Evolutionary conservation across 1,139 yeast genomes (phyloP).

Genomic region (Zygosaccharomyces sapae): DNA sequence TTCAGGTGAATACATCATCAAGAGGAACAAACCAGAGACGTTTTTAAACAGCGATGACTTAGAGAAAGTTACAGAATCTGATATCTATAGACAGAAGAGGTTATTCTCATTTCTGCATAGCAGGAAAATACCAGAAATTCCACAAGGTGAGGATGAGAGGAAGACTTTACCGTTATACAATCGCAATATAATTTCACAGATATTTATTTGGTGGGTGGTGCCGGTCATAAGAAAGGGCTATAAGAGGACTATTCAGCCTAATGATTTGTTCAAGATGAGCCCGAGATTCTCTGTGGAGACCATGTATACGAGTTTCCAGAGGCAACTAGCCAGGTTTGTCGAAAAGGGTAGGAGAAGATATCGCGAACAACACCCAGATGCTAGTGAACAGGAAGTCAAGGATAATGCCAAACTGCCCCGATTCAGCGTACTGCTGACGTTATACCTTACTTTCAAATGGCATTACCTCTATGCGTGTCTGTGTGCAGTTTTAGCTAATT

Average conservation of each 20-base stretch:
- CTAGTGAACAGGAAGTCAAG: constrained; percentile 33
- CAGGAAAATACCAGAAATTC: constrained; percentile 50
- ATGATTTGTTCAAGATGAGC: constrained; percentile 56
- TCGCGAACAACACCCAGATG: constrained; percentile 31
- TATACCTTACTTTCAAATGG: constrained; percentile 54
- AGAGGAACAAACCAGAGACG: constrained; percentile 31
- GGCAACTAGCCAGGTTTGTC: constrained; percentile 40
- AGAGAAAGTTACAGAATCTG: constrained; percentile 34
- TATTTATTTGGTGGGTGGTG: constrained; percentile 55
- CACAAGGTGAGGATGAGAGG: constrained; percentile 47
- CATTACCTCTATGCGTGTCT: constrained; percentile 46
- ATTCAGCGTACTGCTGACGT: constrained; percentile 42
- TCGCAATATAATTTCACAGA: constrained; percentile 37
- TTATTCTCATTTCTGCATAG: constrained; percentile 40
- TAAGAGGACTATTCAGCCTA: constrained; percentile 57
- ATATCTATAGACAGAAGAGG: constrained; percentile 39
- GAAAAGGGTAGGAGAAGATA: constrained; percentile 35
- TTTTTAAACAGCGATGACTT: constrained; percentile 32
- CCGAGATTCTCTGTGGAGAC: constrained; percentile 50
- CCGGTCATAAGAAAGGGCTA: constrained; percentile 63
- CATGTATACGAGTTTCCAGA: constrained; percentile 41
- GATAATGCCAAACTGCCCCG: constrained; percentile 41
- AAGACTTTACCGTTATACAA: constrained; percentile 41
- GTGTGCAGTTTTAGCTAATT: constrained; percentile 47
- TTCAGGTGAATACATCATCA: constrained; percentile 26